Percentiles rank a stretch among this genome's conserved stretches.
Conservation (phyloP, 495 filamentous ascomycete genomes). For the Penicillium subrubescens region DNA sequence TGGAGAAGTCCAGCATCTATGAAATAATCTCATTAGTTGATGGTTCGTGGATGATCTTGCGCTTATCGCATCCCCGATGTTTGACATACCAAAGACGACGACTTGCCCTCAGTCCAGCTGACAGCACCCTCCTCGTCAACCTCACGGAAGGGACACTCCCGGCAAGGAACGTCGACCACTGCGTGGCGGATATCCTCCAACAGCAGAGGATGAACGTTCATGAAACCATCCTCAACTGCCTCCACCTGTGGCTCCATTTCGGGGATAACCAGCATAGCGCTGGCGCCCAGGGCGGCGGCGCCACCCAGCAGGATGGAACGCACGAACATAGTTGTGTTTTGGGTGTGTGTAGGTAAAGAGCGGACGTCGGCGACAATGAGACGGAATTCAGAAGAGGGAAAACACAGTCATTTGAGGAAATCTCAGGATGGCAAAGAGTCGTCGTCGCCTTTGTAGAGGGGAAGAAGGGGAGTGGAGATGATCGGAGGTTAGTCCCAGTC, state of each 20-base stretch:
- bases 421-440: not conserved
- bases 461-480: slow-evolving; percentile 21
- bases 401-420: slow-evolving; percentile 9
- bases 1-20: slow-evolving; percentile 46
- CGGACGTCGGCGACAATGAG: slow-evolving; percentile 23
- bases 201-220: slow-evolving; percentile 31
- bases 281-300: slow-evolving; percentile 44
- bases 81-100: slow-evolving; percentile 42
- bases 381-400: slow-evolving; percentile 1
- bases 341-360: slow-evolving; percentile 19
- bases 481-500: not conserved
- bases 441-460: slow-evolving; percentile 10
- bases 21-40: not conserved
- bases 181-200: slow-evolving; percentile 33
- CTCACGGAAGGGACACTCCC: slow-evolving; percentile 49
- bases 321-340: slow-evolving; percentile 39
- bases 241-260: slow-evolving; percentile 38
- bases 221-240: slow-evolving; percentile 28
- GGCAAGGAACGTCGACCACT: slow-evolving; percentile 45
- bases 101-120: slow-evolving; percentile 41
- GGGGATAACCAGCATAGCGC: slow-evolving; percentile 51
- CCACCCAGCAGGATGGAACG: slow-evolving; percentile 46
- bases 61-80: not conserved
- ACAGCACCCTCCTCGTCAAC: slow-evolving; percentile 32
- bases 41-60: not conserved